A percentile compares a stretch with the other conserved stretches of the same genome.
Evolutionary conservation across 306 rosid species (phyloP).

Genomic region (Dalbergia oliveri): DNA sequence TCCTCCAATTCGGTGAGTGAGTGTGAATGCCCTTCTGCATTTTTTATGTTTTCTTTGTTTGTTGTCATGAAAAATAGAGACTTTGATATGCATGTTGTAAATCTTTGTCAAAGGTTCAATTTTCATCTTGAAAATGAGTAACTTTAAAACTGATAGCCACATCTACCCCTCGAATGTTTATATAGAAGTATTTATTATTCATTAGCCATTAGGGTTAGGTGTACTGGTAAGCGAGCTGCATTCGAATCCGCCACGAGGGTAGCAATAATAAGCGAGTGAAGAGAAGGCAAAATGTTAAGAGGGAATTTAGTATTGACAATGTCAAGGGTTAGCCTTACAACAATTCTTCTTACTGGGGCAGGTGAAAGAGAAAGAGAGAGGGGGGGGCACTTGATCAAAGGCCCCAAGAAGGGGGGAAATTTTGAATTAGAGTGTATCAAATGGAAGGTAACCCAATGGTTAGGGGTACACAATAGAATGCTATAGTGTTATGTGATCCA

Average conservation of each 20-base stretch:
- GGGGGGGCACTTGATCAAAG: background rate
- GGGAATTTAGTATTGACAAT: background rate
- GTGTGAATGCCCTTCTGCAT: background rate
- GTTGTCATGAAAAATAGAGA: background rate
- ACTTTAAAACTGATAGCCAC: too few species aligned
- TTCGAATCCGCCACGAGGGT: background rate
- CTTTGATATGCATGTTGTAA: background rate
- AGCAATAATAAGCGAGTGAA: too few species aligned
- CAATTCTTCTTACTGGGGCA: background rate
- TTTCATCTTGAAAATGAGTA: too few species aligned
- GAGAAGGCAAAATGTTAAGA: too few species aligned
- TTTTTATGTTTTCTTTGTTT: background rate
- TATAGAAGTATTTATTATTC: slow-evolving; percentile 4
- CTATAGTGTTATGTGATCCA: too few species aligned
- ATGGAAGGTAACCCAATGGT: too few species aligned
- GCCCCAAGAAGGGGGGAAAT: background rate
- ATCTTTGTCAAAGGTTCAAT: too few species aligned
- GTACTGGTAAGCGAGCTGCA: background rate
- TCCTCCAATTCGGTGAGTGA: slow-evolving; percentile 79
- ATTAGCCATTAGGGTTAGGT: background rate
- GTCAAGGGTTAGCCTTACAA: background rate
- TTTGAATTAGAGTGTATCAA: too few species aligned
- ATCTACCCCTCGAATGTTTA: too few species aligned
- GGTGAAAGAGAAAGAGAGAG: too few species aligned
- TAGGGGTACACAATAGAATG: too few species aligned